Evolutionary conservation across 768 basidiomycete species (phyloP).

Genomic region (Kwoniella newhampshirensis): DNA sequence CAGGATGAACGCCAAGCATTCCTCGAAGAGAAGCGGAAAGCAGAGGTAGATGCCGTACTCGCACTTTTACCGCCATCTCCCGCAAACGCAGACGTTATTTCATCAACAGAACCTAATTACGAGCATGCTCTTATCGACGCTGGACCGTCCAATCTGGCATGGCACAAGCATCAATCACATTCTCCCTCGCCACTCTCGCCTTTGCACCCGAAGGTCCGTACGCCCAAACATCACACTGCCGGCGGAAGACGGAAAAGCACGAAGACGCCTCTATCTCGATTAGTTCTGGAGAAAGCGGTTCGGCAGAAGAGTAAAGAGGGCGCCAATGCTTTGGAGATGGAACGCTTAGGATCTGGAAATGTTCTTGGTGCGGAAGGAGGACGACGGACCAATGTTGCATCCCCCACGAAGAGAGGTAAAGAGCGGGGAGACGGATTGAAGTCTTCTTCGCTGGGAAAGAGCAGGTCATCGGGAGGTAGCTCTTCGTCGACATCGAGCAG

Average conservation of each 20-base stretch:
- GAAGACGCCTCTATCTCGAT: constrained; percentile 40
- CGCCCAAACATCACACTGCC: constrained; percentile 30
- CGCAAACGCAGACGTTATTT: not conserved
- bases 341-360: constrained; percentile 5
- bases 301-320: constrained; percentile 22
- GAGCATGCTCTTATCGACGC: constrained; percentile 3
- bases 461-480: not conserved
- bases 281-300: constrained; percentile 47
- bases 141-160: constrained; percentile 6
- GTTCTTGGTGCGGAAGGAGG: constrained; percentile 27
- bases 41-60: constrained; percentile 31
- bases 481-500: not conserved
- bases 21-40: constrained; percentile 36
- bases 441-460: not conserved
- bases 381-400: constrained; percentile 20
- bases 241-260: constrained; percentile 17
- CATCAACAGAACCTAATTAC: not conserved
- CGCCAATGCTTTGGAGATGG: not conserved
- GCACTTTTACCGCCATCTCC: constrained; percentile 30
- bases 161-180: constrained; percentile 6
- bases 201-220: constrained; percentile 20
- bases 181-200: constrained; percentile 34
- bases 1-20: constrained; percentile 43
- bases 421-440: not conserved
- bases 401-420: constrained; percentile 7